Evolutionary conservation across 345 rosid genomes (phyloP), one percentile per base, ranked within the genome.

Genomic region (Durio zibethinus): DNA sequence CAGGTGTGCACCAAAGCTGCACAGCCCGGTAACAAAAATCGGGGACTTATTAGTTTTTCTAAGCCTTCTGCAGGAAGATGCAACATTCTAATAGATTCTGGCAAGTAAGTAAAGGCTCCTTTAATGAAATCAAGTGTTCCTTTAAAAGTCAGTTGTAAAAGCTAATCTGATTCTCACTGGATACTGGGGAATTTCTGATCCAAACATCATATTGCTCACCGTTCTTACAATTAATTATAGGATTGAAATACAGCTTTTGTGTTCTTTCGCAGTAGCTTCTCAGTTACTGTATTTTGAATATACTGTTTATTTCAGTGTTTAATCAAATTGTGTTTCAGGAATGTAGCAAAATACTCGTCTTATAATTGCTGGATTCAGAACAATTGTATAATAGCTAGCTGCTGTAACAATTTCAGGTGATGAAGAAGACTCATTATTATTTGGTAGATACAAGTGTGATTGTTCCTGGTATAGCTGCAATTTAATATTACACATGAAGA

Each of bases 381-480:
- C 52, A 77, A 60, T 56, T 69, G 35, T 52, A 15, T 65, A 52
- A 36, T 73, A 14, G 20, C 10, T 73, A 14, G 20, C 10, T 63
- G 61, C 70, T 66, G 21, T 77, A 73, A 73, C 61, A 61, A 76
- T 76, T 68, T 78, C 87, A 93, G 97, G 98, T 94, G 85, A 93
- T 94, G 97, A 90, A 94, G 87, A 93, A 94, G 87, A 91, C 98
- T 70, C 98, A 93, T 79, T 93, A 91, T 83, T 94, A 94, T 88
- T 83, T 94, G 82, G 94, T 94, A 69, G 97, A 94, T 81, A 87
- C 91, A 16, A 89, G 97, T 82, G 89, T 79, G 81, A 77, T 91
- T 68, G 83, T 69, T 81, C 94, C 97, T 23, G 98, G 97, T 20
- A 94, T 97, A 84, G 57, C 78, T 93, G 79, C 90, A 93, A 87